These are phyloP conservation scores for Phytophthora nicotianae DNA, from an alignment of 352 stramenopile species.

Conservation along the genomic window DNA sequence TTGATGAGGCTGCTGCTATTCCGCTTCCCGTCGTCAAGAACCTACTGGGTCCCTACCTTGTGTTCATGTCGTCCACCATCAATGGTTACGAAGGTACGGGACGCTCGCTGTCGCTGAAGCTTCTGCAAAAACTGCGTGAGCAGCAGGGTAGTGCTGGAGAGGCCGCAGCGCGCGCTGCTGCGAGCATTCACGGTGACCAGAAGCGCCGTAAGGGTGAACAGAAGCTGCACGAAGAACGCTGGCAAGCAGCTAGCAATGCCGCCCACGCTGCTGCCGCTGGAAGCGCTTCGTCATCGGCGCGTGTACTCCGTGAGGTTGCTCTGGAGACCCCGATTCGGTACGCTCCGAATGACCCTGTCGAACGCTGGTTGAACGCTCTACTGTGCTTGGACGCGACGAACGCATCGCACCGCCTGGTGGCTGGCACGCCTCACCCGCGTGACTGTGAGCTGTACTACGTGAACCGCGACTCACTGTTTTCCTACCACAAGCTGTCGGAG, in stretches of 20 bases:
- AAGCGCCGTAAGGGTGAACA: conserved; percentile 95
- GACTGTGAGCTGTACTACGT: conserved; percentile 99
- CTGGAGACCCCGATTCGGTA: conserved; percentile 99
- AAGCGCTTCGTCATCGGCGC: conserved; percentile 51
- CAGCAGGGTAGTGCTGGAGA: conserved; percentile 86
- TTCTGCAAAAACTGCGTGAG: conserved; percentile 98
- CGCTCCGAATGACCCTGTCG: conserved; percentile 93
- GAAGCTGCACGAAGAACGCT: conserved; percentile 97
- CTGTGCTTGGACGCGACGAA: conserved; percentile 95
- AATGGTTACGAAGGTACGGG: conserved; percentile 99
- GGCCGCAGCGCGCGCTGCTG: conserved; percentile 55
- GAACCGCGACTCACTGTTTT: conserved; percentile 99
- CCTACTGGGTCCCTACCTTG: conserved; percentile 96
- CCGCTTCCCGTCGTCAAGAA: conserved; percentile 97
- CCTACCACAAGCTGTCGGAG: conserved; percentile 99
- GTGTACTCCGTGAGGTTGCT: conserved; percentile 94
- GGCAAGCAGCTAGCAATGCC: conserved; percentile 91
- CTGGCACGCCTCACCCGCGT: conserved; percentile 93
- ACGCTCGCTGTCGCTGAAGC: conserved; percentile 97
- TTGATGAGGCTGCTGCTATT: conserved; percentile 99
- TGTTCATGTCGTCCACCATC: conserved; percentile 99
- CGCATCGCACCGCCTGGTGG: conserved; percentile 86
- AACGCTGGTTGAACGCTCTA: conserved; percentile 97
- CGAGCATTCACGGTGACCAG: conserved; percentile 87
- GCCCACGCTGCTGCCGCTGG: conserved; percentile 65